Percentiles rank a stretch among this genome's conserved stretches.
phyloP scores from a whole-genome alignment of 768 basidiomycete species.

The Amanita exitialis region DNA sequence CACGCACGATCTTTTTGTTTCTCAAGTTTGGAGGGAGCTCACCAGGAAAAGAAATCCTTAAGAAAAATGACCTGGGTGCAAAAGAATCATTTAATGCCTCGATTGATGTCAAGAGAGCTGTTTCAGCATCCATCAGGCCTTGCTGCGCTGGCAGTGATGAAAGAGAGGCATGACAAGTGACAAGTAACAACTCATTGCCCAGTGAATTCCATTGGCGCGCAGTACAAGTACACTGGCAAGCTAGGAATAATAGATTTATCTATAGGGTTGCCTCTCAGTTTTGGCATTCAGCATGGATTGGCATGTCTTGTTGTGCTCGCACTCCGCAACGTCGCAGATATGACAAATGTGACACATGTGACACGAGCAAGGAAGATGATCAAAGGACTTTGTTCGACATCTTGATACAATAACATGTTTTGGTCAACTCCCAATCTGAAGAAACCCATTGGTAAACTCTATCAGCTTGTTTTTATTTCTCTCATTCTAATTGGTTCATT shows the following conservation, averaged over 20 bases:
- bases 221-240: not conserved
- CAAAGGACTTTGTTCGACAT: no score
- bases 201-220: not conserved
- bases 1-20: not conserved
- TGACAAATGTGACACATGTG: not conserved
- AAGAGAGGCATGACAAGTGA: not conserved
- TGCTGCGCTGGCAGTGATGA: not conserved
- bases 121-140: not conserved
- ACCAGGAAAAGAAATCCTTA: not conserved
- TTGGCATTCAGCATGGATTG: not conserved
- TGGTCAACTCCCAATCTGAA: not conserved
- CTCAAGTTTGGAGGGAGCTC: conserved; percentile 2
- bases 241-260: not conserved
- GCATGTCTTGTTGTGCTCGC: not conserved
- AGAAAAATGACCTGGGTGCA: not conserved
- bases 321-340: no score
- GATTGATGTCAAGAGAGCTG: not conserved
- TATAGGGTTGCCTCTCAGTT: not conserved
- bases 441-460: not conserved
- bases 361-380: not conserved
- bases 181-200: not conserved
- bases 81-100: not conserved
- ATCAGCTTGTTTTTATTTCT: not conserved
- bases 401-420: no score
- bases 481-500: not conserved